Base-by-base conservation (phyloP, 441 rosid genomes). In the Erodium trifolium region DNA sequence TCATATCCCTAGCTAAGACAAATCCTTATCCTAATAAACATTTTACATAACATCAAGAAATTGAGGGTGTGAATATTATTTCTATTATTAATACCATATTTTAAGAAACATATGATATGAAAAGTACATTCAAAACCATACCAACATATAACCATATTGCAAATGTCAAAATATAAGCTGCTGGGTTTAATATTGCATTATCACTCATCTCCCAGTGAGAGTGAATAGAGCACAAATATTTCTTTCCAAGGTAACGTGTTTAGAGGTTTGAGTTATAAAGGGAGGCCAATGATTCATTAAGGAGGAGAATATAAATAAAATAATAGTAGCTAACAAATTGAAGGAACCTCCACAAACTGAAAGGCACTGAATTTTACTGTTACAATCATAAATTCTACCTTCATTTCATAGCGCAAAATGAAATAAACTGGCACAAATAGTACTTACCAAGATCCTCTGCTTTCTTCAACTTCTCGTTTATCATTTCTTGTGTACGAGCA, bases 401-500 rank as follows among this genome's bases (percentile, higher is more conserved):
- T 7, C 47, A 41, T 0, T 41, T 41, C 47, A 41, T 7, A 11
- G 1, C 11, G 9, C 47, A 41, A 41, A 41, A 41, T 41, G 47
- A 41, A 41, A 41, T 41, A 41, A 0, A 49, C 11, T 2, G 1
- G 4, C 4, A 13, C 5, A 49, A 49, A n/a, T 11, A 49, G 55
- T 13, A 49, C 16, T 79, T 74, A 94, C 99, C 99, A 72, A 94
- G 88, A 78, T 94, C 99, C 82, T 94, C 99, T 2, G 99, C 99
- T 84, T 87, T 90, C 87, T 90, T 92, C 75, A 94, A 79, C 82
- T 94, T 94, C 82, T 92, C 98, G 53, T 94, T 92, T 76, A 94
- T 94, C 97, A 94, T 90, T 78, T 94, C 99, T 78, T 94, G 99
- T 5, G 94, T 92, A 53, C 88, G 98, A 68, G 97, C 82, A 86